phyloP scores from a whole-genome alignment of 1,284 basidiomycete genomes.

The Puccinia polysora region DNA sequence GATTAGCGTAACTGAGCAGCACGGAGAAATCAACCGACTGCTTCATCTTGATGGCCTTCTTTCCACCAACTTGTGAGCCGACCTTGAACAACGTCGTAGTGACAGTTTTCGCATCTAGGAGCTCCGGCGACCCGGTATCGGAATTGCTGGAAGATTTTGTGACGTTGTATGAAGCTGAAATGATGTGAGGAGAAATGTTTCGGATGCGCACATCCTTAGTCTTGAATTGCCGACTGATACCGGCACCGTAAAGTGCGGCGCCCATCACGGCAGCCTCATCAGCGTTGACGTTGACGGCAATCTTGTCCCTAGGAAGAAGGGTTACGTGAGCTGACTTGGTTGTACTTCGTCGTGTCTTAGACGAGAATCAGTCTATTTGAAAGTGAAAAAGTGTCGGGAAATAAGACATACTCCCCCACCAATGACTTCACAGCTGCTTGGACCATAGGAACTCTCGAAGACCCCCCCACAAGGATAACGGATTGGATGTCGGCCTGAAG shows the following conservation, averaged over 20 bases:
- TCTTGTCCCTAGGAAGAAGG: constrained; percentile 60
- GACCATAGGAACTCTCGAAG: constrained; percentile 84
- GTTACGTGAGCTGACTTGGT: constrained; percentile 42
- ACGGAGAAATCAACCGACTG: constrained; percentile 72
- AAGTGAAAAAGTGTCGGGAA: background rate
- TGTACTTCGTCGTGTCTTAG: constrained; percentile 6
- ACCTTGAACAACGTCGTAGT: constrained; percentile 69
- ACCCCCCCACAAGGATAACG: constrained; percentile 85
- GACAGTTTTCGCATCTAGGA: constrained; percentile 60
- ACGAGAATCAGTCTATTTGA: background rate
- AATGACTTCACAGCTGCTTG: constrained; percentile 71
- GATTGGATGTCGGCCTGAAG: constrained; percentile 69
- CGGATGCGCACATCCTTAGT: constrained; percentile 86
- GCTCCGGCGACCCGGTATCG: constrained; percentile 40
- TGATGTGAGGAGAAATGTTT: constrained; percentile 68
- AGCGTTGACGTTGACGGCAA: constrained; percentile 90
- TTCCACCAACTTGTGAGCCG: constrained; percentile 68
- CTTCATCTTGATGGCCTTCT: constrained; percentile 68
- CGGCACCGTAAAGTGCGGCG: constrained; percentile 87
- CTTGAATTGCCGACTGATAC: constrained; percentile 82
- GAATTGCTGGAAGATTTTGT: constrained; percentile 46
- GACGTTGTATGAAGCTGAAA: constrained; percentile 67
- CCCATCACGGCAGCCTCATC: constrained; percentile 91
- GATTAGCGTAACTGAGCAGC: constrained; percentile 59
- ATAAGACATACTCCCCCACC: constrained; percentile 65